Conservation (phyloP, 2,329 filamentous ascomycete species). For the Plenodomus tracheiphilus region DNA sequence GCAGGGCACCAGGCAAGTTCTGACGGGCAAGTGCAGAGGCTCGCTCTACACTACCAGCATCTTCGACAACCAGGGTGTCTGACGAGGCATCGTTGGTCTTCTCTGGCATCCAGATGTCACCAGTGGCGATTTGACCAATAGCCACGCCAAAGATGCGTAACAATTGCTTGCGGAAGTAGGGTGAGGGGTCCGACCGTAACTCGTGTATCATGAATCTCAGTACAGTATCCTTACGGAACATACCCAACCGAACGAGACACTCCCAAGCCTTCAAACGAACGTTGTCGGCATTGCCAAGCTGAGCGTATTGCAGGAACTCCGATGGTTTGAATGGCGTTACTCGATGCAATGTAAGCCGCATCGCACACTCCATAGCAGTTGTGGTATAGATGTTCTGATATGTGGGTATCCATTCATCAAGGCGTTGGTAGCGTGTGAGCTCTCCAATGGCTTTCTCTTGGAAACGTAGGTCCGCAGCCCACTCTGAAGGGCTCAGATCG, state of each 20-base stretch:
- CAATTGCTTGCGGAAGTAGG: slow-evolving; percentile 59
- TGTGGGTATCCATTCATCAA: slow-evolving; percentile 69
- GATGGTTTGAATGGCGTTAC: slow-evolving; percentile 57
- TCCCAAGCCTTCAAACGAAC: slow-evolving; percentile 63
- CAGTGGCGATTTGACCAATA: slow-evolving; percentile 62
- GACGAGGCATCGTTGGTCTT: slow-evolving; percentile 38
- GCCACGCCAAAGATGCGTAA: slow-evolving; percentile 58
- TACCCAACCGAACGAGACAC: slow-evolving; percentile 59
- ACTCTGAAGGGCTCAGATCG: slow-evolving; percentile 48
- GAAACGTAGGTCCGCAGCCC: slow-evolving; percentile 57
- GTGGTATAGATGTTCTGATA: slow-evolving; percentile 67
- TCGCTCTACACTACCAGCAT: slow-evolving; percentile 47
- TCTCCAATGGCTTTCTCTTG: slow-evolving; percentile 62
- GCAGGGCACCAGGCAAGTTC: slow-evolving; percentile 61
- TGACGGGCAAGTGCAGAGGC: slow-evolving; percentile 58
- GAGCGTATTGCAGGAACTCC: slow-evolving; percentile 65
- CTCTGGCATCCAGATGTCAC: slow-evolving; percentile 46
- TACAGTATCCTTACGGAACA: slow-evolving; percentile 54
- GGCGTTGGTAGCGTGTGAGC: slow-evolving; percentile 64
- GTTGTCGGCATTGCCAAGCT: slow-evolving; percentile 61
- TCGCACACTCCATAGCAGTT: slow-evolving; percentile 63
- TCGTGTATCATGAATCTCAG: slow-evolving; percentile 61
- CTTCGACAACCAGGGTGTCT: slow-evolving; percentile 60
- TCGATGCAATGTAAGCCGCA: slow-evolving; percentile 57
- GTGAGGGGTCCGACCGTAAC: slow-evolving; percentile 60